Percentiles rank a stretch among this genome's conserved stretches.
These are phyloP conservation scores for Alternaria sp. DNA, from an alignment of 2,329 filamentous ascomycete genomes.

Conservation along the genomic window DNA sequence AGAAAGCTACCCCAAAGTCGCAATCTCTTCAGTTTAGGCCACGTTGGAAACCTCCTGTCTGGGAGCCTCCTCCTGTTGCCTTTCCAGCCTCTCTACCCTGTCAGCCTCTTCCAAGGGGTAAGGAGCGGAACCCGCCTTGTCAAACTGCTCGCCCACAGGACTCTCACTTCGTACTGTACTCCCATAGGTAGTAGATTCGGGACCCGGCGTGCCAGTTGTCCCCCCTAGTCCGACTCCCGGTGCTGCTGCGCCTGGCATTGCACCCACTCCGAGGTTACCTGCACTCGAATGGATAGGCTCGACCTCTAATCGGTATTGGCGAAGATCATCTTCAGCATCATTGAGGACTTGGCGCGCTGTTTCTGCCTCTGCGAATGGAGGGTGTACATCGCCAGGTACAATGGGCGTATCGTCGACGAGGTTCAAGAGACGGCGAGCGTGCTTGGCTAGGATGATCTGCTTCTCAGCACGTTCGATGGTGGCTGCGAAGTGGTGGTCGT, in stretches of 20 bases:
- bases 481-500: constrained; percentile 84
- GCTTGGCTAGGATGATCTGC: constrained; percentile 90
- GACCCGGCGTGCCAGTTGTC: background rate
- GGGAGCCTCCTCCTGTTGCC: constrained; percentile 12
- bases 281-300: constrained; percentile 61
- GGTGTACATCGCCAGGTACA: constrained; percentile 79
- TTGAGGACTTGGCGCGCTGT: constrained; percentile 86
- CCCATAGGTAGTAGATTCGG: constrained; percentile 12
- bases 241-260: constrained; percentile 46
- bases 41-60: constrained; percentile 13
- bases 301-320: constrained; percentile 69
- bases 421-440: constrained; percentile 82
- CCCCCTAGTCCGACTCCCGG: background rate
- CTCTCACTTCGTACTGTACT: constrained; percentile 25
- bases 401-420: constrained; percentile 89
- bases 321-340: constrained; percentile 88
- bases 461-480: constrained; percentile 97
- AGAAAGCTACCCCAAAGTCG: background rate
- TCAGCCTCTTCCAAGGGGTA: constrained; percentile 42
- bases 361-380: constrained; percentile 68
- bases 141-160: constrained; percentile 27
- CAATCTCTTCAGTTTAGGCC: background rate
- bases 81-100: constrained; percentile 25
- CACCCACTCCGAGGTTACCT: constrained; percentile 56
- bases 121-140: constrained; percentile 34